These are phyloP conservation scores for Pythium periplocum DNA, from an alignment of 352 stramenopile genomes.

Conservation along the genomic window DNA sequence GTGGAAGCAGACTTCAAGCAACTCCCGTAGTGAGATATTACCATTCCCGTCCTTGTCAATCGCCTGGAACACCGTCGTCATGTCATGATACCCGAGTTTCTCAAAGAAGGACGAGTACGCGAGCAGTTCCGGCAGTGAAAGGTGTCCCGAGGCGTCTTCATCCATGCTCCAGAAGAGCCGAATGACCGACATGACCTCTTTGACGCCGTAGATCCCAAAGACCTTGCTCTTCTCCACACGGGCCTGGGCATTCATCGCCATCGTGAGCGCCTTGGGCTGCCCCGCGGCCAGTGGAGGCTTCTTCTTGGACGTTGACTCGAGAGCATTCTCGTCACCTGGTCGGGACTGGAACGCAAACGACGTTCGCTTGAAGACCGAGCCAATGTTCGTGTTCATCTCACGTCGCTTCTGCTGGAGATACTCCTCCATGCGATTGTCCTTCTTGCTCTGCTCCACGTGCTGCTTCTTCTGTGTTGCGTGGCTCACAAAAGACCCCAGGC, in stretches of 20 bases:
- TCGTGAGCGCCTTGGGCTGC: background rate
- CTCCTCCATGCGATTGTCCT: constrained; percentile 55
- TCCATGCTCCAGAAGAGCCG: constrained; percentile 73
- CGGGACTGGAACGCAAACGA: constrained; percentile 35
- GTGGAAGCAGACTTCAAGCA: constrained; percentile 63
- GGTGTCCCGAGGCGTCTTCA: constrained; percentile 51
- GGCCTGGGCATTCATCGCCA: constrained; percentile 5
- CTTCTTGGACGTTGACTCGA: no score
- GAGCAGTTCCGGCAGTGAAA: constrained; percentile 48
- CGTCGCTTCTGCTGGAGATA: constrained; percentile 70
- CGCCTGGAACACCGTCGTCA: constrained; percentile 57
- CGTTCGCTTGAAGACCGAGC: constrained; percentile 63
- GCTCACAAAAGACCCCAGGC: no score
- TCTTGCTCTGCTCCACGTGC: constrained; percentile 32
- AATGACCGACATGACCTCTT: constrained; percentile 72
- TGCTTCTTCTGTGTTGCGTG: background rate
- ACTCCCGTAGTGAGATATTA: constrained; percentile 46
- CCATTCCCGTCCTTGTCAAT: constrained; percentile 66
- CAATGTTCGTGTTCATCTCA: constrained; percentile 61
- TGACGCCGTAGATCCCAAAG: constrained; percentile 66
- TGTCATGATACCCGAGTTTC: constrained; percentile 57
- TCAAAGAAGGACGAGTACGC: constrained; percentile 58
- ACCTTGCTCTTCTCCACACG: constrained; percentile 27
- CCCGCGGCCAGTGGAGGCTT: background rate
- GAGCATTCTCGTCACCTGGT: background rate